Evolutionary conservation across 2,329 filamentous ascomycete genomes (phyloP).

Genomic region (Westerdykella sp.): DNA sequence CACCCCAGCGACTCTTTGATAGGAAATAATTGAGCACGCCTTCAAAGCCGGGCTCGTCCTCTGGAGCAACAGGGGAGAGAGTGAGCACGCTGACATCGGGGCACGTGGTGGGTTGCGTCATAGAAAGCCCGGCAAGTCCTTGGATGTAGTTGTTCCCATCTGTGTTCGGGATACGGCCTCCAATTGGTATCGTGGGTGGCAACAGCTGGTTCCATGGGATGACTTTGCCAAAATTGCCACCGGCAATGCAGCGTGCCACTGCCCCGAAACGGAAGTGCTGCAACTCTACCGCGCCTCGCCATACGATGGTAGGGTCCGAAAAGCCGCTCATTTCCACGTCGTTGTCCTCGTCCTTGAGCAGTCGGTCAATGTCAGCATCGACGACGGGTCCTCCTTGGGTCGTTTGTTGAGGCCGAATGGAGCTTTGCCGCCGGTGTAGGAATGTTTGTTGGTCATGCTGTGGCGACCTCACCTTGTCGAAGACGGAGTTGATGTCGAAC

Average conservation of each 20-base stretch:
- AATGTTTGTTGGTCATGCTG: slow-evolving; percentile 45
- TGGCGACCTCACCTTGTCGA: slow-evolving; percentile 75
- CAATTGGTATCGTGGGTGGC: slow-evolving; percentile 62
- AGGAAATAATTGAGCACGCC: slow-evolving; percentile 83
- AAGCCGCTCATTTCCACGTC: slow-evolving; percentile 73
- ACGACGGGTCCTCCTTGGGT: slow-evolving; percentile 54
- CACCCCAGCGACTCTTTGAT: slow-evolving; percentile 75
- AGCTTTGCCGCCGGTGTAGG: slow-evolving; percentile 47
- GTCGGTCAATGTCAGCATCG: slow-evolving; percentile 83
- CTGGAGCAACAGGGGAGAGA: slow-evolving; percentile 57
- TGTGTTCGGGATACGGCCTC: slow-evolving; percentile 72
- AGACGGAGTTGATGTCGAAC: slow-evolving; percentile 83
- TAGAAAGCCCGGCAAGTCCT: neutral
- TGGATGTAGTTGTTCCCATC: slow-evolving; percentile 88
- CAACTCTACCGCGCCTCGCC: slow-evolving; percentile 52
- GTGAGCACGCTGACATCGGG: slow-evolving; percentile 73
- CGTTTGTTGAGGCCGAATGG: slow-evolving; percentile 38
- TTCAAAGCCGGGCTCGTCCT: slow-evolving; percentile 57
- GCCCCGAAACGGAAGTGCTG: slow-evolving; percentile 69
- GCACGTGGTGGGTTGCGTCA: too few relatives aligned
- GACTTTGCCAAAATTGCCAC: slow-evolving; percentile 64
- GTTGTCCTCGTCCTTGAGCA: slow-evolving; percentile 75
- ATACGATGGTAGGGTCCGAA: slow-evolving; percentile 62
- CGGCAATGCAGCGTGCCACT: slow-evolving; percentile 75
- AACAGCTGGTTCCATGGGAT: slow-evolving; percentile 72